Evolutionary conservation across 306 rosid genomes (phyloP), one percentile per base, ranked within the genome.

Genomic region (Prunus campanulata): DNA sequence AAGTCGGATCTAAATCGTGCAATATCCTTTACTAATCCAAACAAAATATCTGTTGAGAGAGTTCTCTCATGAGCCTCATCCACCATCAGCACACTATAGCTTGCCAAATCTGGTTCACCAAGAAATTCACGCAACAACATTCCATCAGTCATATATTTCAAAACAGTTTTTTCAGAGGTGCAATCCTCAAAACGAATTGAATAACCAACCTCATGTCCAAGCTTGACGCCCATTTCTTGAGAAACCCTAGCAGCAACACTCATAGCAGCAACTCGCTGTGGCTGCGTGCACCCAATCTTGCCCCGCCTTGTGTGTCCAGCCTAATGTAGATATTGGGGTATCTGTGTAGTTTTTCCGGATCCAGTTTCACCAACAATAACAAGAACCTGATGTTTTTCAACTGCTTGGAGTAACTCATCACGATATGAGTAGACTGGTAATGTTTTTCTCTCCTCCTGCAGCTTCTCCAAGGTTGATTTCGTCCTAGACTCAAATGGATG

Each of bases 51-150:
- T 60, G 98, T 94, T 64, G 98, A 94, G 70, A 94, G 93, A 50
- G 98, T 94, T 74, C 98, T 92, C 83, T 94, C 97, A 60, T 92
- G 98, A 76, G 62, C 62, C 62, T 56, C 62, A 11, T 56, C 98
- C 91, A 92, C 93, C 98, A 92, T 94, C 81, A 92, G 83, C 79
- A 94, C 97, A 85, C 98, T 94, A 66, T 92, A 91, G 85, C 97
- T 82, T 62, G 88, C 88, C 27, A 92, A 90, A 86, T 94, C 98
- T 32, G 97, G 97, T 71, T 91, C 95, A 13, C 94, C 90, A 74
- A 94, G 92, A 80, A 94, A 94, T 82, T 90, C 98, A 64, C 94
- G 86, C 88, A 92, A 77, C 61, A 94, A 79, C 97, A 92, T 94
- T 77, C 97, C 96, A 92, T 94, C 96, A 0, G 98, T 94, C 96